Base-by-base conservation (phyloP, 2,329 filamentous ascomycete species). In the Biscogniauxia sp. region DNA sequence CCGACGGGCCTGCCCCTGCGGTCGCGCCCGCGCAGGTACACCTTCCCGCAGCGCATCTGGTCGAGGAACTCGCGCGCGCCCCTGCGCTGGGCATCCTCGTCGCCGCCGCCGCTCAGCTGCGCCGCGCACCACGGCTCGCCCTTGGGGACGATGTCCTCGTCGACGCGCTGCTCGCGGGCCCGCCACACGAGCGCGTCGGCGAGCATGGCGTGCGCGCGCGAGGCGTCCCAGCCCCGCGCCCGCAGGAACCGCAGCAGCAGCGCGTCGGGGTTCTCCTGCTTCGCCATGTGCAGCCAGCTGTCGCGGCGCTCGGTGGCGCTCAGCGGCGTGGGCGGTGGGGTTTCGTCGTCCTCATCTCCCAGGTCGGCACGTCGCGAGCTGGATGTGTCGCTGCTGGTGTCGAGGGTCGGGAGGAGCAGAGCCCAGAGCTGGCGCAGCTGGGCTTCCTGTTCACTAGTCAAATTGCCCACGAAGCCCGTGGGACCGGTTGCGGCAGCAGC, bases 141-240 rank as follows among this genome's bases (percentile, higher is more conserved):
- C 53, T 85, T 84, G 63, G 76, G 78, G 81, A 95, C 90, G 66
- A 98, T 88, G 67, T 95, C 90, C 60, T 91, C 88, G 70, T 97
- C 93, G n/a, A 97, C 91, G 69, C 92, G 86, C 82, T 94, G 89
- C 61, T 95, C 91, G 51, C 83, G 80, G 57, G 86, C 76, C 63
- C 94, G 86, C 94, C 94, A 98, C 72, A 90, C 88, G 84, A 97
- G 90, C 0, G 94, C 96, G 1, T 91, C 91, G 45, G 97, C 84
- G 74, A 97, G 79, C 94, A 98, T 97, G 66, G 96, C 83, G 32
- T 97, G 80, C 3, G 94, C 93, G 73, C 92, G 92, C 53, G 95
- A 88, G 9, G 96, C 89, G 72, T 97, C 92, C 93, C 94, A 98
- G 77, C 96, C 95, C 52, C 92, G 84, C 19, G 92, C 92, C 54